Evolutionary conservation across 78 protist genomes (phyloP), one percentile per base, ranked within the genome.

Genomic region (Speleostelium caveatum): DNA sequence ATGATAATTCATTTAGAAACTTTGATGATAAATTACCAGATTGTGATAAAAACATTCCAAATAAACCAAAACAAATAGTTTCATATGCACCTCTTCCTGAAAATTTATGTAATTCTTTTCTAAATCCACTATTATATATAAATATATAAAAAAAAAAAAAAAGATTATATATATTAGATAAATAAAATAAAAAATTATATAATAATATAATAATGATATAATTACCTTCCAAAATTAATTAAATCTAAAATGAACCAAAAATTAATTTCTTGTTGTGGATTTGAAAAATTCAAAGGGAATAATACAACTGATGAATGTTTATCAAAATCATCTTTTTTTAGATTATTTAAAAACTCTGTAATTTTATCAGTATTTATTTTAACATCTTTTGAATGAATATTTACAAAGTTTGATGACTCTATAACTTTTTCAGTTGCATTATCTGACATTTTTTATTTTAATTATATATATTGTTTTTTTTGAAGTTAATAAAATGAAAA

Each of bases 11-110:
- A 5, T 14, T 17, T 24, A 80, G 59, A 36, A 80, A 80, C 49
- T 80, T 65, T 3, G 78, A 28, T 4, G 33, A 28, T n/a, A 80
- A 38, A 22, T 80, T 80, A 39, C 89, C 89, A 36, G 67, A 14
- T 24, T 80, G 89, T 28, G 89, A 80, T 21, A 80, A 39, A 68
- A 68, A 80, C 89, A 80, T 80, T 24, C 89, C 89, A 56, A 80
- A 35, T 24, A 80, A 58, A 8, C 89, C 89, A 68, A 67, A 80
- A 39, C 89, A 80, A 38, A 80, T 68, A 0, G 89, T 80, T 10
- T 80, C 89, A 41, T 80, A 80, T 0, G 89, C 89, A 2, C 89
- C 89, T 68, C 77, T 67, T 6, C 33, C 56, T 6, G 60, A 67
- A 26, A 38, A 26, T 14, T 80, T 69, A 39, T 80, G 75, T 41